phyloP scores from a whole-genome alignment of 208 protist species.

The Acanthamoeba culbertsoni region DNA sequence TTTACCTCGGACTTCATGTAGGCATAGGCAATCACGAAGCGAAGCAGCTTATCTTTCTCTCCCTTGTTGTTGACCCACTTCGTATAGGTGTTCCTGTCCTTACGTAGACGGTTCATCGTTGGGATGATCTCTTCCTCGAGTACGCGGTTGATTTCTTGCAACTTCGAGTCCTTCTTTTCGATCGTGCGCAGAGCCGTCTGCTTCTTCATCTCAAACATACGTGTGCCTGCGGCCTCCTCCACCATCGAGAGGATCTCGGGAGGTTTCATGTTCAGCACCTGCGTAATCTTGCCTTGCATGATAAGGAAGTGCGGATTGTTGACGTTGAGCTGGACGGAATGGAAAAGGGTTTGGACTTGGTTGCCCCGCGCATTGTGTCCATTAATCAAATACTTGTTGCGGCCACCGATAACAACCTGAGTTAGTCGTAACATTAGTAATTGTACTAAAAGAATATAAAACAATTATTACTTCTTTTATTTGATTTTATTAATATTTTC shows the following conservation, averaged over 20 bases:
- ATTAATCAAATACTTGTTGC: slow-evolving; percentile 99
- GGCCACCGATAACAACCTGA: slow-evolving; percentile 81
- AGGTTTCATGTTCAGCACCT: slow-evolving; percentile 99
- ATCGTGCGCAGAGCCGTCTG: slow-evolving; percentile 95
- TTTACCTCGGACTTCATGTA: slow-evolving; percentile 64
- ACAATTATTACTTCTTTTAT: too few species aligned
- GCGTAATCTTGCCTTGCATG: slow-evolving; percentile 99
- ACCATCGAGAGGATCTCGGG: slow-evolving; percentile 98
- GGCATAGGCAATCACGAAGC: slow-evolving; percentile 82
- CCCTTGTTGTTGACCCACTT: slow-evolving; percentile 76
- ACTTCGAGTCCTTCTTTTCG: slow-evolving; percentile 98
- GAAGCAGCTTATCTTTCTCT: slow-evolving; percentile 80
- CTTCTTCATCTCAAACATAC: slow-evolving; percentile 99
- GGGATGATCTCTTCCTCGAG: slow-evolving; percentile 91
- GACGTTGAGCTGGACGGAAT: slow-evolving; percentile 99
- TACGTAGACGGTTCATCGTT: slow-evolving; percentile 86
- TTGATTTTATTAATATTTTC: too few species aligned
- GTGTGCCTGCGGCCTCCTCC: slow-evolving; percentile 99
- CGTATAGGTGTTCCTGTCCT: slow-evolving; percentile 83
- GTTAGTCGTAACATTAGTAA: too few species aligned
- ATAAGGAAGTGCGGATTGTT: slow-evolving; percentile 99
- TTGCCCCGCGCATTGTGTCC: slow-evolving; percentile 94
- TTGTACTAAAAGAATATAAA: too few species aligned
- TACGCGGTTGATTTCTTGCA: slow-evolving; percentile 96
- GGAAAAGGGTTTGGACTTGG: slow-evolving; percentile 98